Evolutionary conservation across 2,329 filamentous ascomycete species (phyloP).

Genomic region (Aspergillus brunneoviolaceus): DNA sequence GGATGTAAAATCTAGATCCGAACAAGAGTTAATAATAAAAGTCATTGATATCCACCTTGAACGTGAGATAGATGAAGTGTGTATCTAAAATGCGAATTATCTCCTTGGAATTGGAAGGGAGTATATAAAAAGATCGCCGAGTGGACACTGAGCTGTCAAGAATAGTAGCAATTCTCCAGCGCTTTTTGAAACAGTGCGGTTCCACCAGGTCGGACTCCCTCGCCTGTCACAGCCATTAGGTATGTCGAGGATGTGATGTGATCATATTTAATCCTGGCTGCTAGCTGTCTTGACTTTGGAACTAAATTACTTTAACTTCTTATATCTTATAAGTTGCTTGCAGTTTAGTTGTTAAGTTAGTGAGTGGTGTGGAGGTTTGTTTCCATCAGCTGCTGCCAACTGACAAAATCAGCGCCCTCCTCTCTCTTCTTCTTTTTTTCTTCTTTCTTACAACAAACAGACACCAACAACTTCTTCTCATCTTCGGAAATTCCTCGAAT

Average conservation of each 20-base stretch:
- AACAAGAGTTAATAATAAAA: neutral
- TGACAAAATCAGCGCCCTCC: conserved; percentile 12
- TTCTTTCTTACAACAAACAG: neutral
- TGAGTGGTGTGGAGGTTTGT: neutral
- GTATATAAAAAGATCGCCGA: neutral
- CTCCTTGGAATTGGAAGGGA: neutral
- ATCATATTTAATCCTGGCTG: conserved; percentile 3
- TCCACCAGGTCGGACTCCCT: conserved; percentile 14
- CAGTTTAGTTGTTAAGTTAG: neutral
- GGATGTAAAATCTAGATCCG: neutral
- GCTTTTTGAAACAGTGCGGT: conserved; percentile 23
- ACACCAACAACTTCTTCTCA: neutral
- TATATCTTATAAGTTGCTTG: neutral
- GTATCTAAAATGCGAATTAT: neutral
- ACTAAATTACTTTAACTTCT: neutral
- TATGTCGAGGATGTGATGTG: neutral
- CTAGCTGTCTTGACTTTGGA: neutral
- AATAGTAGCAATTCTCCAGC: conserved; percentile 10
- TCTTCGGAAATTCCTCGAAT: conserved; percentile 1
- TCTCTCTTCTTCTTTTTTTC: conserved; percentile 7
- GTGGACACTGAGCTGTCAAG: conserved; percentile 6
- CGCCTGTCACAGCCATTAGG: neutral
- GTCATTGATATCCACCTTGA: neutral
- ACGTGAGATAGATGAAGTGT: neutral
- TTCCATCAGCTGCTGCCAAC: conserved; percentile 3